Percentiles rank a stretch among this genome's conserved stretches.
Conservation (phyloP, 2,329 filamentous ascomycete species). For the Cytospora chrysosperma region DNA sequence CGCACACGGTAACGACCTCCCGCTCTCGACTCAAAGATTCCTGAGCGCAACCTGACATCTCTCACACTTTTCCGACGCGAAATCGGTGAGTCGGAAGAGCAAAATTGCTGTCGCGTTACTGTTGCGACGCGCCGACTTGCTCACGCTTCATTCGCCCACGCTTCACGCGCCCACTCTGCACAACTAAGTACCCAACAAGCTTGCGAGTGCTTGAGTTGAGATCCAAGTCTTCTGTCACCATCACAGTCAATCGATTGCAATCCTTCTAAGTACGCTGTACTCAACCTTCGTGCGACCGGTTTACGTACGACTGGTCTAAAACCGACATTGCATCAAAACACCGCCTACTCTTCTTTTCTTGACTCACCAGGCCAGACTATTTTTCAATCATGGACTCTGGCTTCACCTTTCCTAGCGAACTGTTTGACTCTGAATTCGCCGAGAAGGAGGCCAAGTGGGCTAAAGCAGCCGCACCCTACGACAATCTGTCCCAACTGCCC, state of each 20-base stretch:
- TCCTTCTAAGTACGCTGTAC: background rate
- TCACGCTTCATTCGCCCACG: background rate
- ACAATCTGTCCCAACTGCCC: constrained; percentile 3
- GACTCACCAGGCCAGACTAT: background rate
- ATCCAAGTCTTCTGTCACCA: background rate
- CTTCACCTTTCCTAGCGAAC: background rate
- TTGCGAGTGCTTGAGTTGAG: background rate
- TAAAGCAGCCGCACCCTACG: background rate
- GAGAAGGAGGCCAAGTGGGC: constrained; percentile 16
- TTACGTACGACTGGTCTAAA: background rate
- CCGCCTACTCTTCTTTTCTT: background rate
- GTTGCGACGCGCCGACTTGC: background rate
- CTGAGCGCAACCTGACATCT: background rate
- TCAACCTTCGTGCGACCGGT: background rate
- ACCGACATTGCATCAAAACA: background rate
- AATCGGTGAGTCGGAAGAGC: background rate
- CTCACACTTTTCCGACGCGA: background rate
- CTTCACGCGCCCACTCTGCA: background rate
- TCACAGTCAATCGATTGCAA: background rate
- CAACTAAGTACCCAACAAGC: background rate
- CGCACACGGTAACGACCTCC: background rate
- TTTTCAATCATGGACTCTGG: background rate
- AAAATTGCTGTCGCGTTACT: constrained; percentile 4
- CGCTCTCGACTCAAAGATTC: background rate
- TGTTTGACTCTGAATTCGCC: background rate